Conservation (phyloP, 129 eudicot genomes). For the Flaveria trinervia region DNA sequence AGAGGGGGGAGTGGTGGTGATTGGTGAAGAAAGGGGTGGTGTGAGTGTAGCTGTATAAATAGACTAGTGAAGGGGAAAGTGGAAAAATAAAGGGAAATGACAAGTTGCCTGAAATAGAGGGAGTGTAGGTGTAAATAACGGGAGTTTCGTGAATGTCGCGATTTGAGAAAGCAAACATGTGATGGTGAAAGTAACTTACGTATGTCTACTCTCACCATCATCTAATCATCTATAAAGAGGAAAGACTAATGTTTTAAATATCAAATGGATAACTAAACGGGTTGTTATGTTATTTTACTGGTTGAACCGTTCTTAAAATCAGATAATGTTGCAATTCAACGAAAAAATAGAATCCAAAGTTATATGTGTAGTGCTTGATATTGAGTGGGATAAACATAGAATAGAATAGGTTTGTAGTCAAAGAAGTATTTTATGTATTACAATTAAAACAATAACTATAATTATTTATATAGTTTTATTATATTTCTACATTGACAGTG, state of each 20-base stretch:
- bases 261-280: too few relatives aligned
- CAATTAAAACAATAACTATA: background rate
- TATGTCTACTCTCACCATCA: constrained; percentile 5
- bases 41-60: constrained; percentile 6
- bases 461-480: too few relatives aligned
- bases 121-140: constrained; percentile 26
- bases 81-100: constrained; percentile 15
- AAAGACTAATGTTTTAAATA: too few relatives aligned
- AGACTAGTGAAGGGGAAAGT: constrained; percentile 18
- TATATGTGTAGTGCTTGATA: too few relatives aligned
- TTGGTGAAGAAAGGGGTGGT: background rate
- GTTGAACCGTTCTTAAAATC: too few relatives aligned
- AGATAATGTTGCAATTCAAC: too few relatives aligned
- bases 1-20: background rate
- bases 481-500: too few relatives aligned
- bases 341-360: too few relatives aligned
- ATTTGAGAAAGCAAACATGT: constrained; percentile 38
- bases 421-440: too few relatives aligned
- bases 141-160: constrained; percentile 35
- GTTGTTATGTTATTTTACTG: too few relatives aligned
- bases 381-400: too few relatives aligned
- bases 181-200: constrained; percentile 33
- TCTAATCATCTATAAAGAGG: background rate
- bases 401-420: too few relatives aligned
- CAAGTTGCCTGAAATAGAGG: constrained; percentile 25